Percentiles rank a stretch among this genome's conserved stretches.
Evolutionary conservation across 1,284 basidiomycete species (phyloP).

Genomic region (Anthracocystis panici-leucophaei): DNA sequence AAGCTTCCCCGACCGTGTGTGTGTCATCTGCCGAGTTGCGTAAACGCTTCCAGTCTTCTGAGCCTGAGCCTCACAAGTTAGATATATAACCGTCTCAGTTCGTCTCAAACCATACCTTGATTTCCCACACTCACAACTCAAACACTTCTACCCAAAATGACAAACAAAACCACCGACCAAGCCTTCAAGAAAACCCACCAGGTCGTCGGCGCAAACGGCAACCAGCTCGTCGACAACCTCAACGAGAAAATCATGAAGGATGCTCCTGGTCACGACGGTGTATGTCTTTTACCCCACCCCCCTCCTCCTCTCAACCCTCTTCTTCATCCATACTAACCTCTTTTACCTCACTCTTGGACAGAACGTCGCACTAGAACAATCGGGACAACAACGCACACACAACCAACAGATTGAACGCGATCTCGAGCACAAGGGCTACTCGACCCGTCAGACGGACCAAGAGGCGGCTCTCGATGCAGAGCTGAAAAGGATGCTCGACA

Average conservation of each 20-base stretch:
- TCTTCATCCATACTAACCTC: background rate
- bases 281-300: conserved; percentile 11
- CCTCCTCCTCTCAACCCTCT: no score
- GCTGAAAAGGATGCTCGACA: conserved; percentile 47
- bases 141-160: conserved; percentile 15
- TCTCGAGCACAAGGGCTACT: conserved; percentile 40
- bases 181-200: conserved; percentile 52
- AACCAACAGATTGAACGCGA: conserved; percentile 47
- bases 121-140: background rate
- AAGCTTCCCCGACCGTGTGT: background rate
- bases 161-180: conserved; percentile 42
- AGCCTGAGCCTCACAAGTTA: background rate
- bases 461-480: conserved; percentile 28
- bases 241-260: conserved; percentile 45
- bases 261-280: conserved; percentile 48
- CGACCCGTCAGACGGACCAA: conserved; percentile 34
- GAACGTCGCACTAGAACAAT: conserved; percentile 33
- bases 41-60: background rate
- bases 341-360: background rate
- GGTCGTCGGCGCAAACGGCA: conserved; percentile 47
- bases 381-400: conserved; percentile 27
- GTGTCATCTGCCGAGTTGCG: conserved; percentile 3
- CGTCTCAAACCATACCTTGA: background rate
- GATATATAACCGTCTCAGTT: background rate
- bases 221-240: conserved; percentile 44